Percentiles rank a stretch among this genome's conserved stretches.
Conservation (phyloP, 352 stramenopile species). For the Globisporangium acanthophoron region DNA sequence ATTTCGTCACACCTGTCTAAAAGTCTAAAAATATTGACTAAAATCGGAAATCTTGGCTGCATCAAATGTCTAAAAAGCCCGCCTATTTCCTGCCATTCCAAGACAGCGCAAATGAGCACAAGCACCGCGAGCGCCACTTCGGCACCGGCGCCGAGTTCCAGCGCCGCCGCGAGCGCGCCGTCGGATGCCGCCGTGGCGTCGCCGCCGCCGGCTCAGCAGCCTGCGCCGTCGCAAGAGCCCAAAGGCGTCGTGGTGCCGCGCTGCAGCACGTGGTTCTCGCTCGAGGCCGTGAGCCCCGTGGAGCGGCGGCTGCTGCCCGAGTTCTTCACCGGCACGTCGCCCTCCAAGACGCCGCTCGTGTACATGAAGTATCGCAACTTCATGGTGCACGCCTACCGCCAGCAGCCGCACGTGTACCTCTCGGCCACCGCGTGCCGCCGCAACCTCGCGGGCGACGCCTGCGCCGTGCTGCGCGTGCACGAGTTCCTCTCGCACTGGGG, state of each 20-base stretch:
- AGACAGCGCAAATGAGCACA: too few species aligned
- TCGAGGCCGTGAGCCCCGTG: constrained; percentile 72
- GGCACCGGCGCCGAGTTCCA: too few species aligned
- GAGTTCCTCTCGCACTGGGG: constrained; percentile 86
- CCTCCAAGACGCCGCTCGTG: constrained; percentile 48
- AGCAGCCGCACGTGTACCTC: constrained; percentile 76
- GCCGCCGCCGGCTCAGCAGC: constrained; percentile 6
- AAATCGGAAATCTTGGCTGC: too few species aligned
- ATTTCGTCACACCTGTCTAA: too few species aligned
- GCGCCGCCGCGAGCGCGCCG: too few species aligned
- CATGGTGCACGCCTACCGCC: constrained; percentile 77
- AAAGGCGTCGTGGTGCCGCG: constrained; percentile 45
- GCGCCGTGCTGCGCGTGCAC: constrained; percentile 79
- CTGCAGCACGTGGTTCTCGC: constrained; percentile 73
- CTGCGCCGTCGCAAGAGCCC: constrained; percentile 12
- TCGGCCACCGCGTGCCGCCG: constrained; percentile 79
- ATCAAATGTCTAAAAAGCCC: too few species aligned
- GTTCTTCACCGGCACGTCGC: constrained; percentile 50
- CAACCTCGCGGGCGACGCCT: constrained; percentile 74
- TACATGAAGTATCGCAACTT: constrained; percentile 88
- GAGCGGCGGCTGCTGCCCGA: constrained; percentile 82
- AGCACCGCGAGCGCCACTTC: too few species aligned
- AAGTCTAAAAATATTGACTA: too few species aligned
- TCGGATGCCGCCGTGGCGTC: not conserved
- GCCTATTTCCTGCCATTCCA: too few species aligned